A percentile compares a stretch with the other conserved stretches of the same genome.
Evolutionary conservation across 176 grass and related monocot species (phyloP).

Genomic region (Canna indica): DNA sequence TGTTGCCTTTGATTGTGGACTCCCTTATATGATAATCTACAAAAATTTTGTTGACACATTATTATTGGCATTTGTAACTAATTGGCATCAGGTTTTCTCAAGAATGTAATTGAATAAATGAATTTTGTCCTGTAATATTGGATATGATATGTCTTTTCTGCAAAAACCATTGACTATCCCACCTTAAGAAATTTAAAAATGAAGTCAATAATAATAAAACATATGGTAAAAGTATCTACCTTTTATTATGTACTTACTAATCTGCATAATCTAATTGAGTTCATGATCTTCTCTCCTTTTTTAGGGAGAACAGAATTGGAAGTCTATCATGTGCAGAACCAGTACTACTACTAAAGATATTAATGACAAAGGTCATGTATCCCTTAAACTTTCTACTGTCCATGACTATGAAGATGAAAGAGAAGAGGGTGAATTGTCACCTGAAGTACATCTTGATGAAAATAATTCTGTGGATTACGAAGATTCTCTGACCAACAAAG

Average conservation of each 20-base stretch:
- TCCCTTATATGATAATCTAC: too few relatives aligned
- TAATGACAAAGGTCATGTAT: slow-evolving; percentile 29
- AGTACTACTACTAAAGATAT: slow-evolving; percentile 29
- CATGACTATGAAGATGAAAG: slow-evolving; percentile 62
- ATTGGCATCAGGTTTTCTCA: too few relatives aligned
- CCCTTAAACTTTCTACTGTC: slow-evolving; percentile 32
- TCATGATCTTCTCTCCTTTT: not conserved
- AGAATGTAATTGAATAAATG: too few relatives aligned
- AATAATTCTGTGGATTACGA: slow-evolving; percentile 63
- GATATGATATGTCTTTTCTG: too few relatives aligned
- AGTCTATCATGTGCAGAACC: slow-evolving; percentile 19
- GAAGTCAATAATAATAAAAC: too few relatives aligned
- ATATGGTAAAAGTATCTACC: not conserved
- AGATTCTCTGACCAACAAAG: slow-evolving; percentile 21
- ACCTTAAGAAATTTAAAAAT: too few relatives aligned
- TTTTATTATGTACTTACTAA: not conserved
- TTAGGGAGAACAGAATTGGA: slow-evolving; percentile 28
- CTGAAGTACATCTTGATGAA: slow-evolving; percentile 80
- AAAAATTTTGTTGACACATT: too few relatives aligned
- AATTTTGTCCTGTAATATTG: too few relatives aligned
- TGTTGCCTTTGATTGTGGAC: not conserved
- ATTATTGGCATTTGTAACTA: too few relatives aligned
- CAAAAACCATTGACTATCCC: too few relatives aligned
- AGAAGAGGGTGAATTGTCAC: slow-evolving; percentile 93
- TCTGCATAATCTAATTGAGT: not conserved